Conservation (phyloP, 2,329 filamentous ascomycete genomes). For the Exserohilum turcica region DNA sequence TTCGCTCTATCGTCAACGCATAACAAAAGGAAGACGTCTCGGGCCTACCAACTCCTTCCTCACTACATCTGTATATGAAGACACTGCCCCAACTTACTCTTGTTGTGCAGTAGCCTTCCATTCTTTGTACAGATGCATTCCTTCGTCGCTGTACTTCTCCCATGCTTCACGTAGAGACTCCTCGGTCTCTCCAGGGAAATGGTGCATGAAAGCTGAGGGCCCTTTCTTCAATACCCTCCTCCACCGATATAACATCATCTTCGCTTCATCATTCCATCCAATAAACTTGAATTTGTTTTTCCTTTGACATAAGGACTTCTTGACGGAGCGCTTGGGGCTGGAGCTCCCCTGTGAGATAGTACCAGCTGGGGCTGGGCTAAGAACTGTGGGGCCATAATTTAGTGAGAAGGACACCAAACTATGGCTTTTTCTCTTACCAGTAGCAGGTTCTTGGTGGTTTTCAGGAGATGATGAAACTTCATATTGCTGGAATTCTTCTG, state of each 20-base stretch:
- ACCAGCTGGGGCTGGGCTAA: not conserved
- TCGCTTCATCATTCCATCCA: conserved; percentile 8
- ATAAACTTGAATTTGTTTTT: conserved; percentile 2
- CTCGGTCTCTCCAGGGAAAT: conserved; percentile 7
- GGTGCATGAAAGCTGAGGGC: not conserved
- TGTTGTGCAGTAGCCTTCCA: not conserved
- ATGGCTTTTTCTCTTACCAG: too few species aligned
- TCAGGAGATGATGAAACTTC: not conserved
- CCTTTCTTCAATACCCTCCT: conserved; percentile 7
- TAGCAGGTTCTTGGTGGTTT: not conserved
- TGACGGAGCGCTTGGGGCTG: not conserved
- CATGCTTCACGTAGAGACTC: conserved; percentile 5
- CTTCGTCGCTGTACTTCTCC: conserved; percentile 1
- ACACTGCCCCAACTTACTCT: too few species aligned
- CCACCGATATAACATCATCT: conserved; percentile 5
- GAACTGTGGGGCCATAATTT: not conserved
- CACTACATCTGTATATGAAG: not conserved
- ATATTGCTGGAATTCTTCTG: not conserved
- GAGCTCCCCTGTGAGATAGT: not conserved
- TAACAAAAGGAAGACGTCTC: not conserved
- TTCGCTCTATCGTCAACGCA: not conserved
- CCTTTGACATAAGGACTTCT: not conserved
- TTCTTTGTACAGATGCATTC: not conserved
- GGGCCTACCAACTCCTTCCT: not conserved
- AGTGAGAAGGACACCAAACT: too few species aligned